These are phyloP conservation scores for Straminergon stramineum DNA, from an alignment of 225 moss, liverwort and hornwort species.

Conservation along the genomic window DNA sequence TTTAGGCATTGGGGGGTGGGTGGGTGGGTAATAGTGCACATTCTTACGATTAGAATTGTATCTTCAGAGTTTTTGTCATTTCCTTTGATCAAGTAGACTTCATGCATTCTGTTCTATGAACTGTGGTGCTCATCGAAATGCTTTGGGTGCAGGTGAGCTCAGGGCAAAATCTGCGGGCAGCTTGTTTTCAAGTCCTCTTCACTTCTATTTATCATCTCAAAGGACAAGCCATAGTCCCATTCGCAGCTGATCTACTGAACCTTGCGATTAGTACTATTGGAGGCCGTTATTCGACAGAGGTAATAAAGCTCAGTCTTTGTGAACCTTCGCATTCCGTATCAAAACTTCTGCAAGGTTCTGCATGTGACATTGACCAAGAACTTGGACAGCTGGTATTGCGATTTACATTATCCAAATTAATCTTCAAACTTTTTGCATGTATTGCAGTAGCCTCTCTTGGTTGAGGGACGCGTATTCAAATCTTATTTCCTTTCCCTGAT, in stretches of 20 bases:
- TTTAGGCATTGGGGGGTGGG: neutral
- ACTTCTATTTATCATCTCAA: slow-evolving; percentile 88
- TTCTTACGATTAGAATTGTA: neutral
- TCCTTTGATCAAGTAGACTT: neutral
- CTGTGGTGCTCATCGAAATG: neutral
- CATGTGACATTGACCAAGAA: neutral
- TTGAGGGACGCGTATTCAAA: neutral
- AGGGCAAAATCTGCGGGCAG: slow-evolving; percentile 44
- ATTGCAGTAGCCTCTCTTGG: neutral
- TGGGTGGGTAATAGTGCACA: neutral
- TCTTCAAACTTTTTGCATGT: neutral
- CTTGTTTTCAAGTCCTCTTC: slow-evolving; percentile 91
- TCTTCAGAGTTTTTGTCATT: neutral
- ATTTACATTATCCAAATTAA: neutral
- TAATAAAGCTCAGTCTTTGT: neutral
- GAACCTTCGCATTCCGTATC: neutral
- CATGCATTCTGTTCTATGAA: neutral
- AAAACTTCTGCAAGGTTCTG: neutral
- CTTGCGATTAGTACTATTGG: slow-evolving; percentile 49
- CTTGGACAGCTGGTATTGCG: neutral
- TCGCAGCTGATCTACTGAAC: slow-evolving; percentile 57
- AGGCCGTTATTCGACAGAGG: slow-evolving; percentile 56
- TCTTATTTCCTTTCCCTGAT: neutral
- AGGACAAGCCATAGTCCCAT: slow-evolving; percentile 52
- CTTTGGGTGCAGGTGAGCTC: slow-evolving; percentile 30